These are phyloP conservation scores for Fusarium nodosum DNA, from an alignment of 2,329 filamentous ascomycete genomes.

Conservation along the genomic window DNA sequence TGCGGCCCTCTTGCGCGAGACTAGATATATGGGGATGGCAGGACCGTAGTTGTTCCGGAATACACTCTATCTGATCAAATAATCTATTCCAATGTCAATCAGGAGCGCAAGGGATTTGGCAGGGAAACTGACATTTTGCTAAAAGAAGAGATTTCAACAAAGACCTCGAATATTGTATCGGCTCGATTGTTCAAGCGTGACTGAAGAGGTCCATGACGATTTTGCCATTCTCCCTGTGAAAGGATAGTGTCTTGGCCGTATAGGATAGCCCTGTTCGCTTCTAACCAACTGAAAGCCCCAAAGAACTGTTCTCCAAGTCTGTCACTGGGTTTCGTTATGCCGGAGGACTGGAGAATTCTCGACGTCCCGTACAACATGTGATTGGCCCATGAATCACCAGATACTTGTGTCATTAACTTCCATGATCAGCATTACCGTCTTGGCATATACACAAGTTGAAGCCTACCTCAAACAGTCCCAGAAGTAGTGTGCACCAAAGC, in stretches of 20 bases:
- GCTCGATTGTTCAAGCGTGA: neutral
- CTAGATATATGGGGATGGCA: conserved; percentile 3
- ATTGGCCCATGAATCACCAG: conserved; percentile 46
- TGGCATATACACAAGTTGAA: fast-evolving
- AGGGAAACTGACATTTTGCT: conserved; percentile 28
- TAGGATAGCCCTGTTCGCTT: conserved; percentile 46
- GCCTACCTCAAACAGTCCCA: conserved; percentile 49
- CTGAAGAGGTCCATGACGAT: fast-evolving
- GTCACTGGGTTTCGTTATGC: neutral
- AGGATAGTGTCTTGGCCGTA: conserved; percentile 47
- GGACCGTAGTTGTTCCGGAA: conserved; percentile 6
- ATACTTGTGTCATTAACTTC: conserved; percentile 48
- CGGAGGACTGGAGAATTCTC: conserved; percentile 37
- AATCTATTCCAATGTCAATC: conserved; percentile 21
- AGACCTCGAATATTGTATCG: conserved; percentile 14
- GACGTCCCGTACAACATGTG: conserved; percentile 50
- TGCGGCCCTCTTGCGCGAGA: conserved; percentile 23
- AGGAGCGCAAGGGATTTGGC: fast-evolving
- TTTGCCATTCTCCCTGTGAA: conserved; percentile 15
- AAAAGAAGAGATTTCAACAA: conserved; percentile 39
- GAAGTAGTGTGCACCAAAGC: conserved; percentile 48
- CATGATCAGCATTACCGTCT: neutral
- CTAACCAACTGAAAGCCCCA: conserved; percentile 40
- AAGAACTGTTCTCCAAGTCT: conserved; percentile 34
- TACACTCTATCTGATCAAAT: conserved; percentile 35